These are phyloP conservation scores for Linum tenue DNA, from an alignment of 345 rosid species.

Conservation along the genomic window DNA sequence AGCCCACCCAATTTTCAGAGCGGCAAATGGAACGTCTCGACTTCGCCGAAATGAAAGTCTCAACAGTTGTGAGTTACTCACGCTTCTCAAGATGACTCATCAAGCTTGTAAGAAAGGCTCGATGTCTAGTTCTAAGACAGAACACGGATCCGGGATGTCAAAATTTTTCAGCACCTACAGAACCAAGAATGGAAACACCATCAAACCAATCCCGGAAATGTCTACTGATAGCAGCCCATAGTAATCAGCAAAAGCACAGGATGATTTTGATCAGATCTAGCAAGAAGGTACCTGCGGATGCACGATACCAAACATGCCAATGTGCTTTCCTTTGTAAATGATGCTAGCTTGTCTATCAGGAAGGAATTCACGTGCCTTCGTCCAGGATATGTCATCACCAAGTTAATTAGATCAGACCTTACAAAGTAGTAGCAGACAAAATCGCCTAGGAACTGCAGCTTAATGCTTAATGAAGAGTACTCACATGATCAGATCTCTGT, in stretches of 20 bases:
- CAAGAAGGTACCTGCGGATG: conserved; percentile 58
- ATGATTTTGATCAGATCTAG: no score
- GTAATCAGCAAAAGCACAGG: neutral
- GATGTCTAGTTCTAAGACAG: conserved; percentile 59
- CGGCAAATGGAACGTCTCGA: no score
- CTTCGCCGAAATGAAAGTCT: no score
- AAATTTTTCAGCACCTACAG: conserved; percentile 68
- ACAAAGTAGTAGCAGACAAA: conserved; percentile 5
- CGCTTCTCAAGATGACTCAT: no score
- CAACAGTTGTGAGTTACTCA: no score
- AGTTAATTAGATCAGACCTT: neutral
- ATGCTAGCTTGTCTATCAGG: conserved; percentile 78
- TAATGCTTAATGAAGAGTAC: conserved; percentile 7
- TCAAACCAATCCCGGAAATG: neutral
- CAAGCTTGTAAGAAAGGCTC: conserved; percentile 20
- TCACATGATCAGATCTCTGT: conserved; percentile 46
- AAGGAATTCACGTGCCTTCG: conserved; percentile 77
- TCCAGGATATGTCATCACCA: neutral
- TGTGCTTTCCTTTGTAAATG: conserved; percentile 53
- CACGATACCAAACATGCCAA: conserved; percentile 78
- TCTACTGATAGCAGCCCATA: neutral
- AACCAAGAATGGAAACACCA: neutral
- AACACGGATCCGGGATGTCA: conserved; percentile 71
- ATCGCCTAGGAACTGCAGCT: neutral
- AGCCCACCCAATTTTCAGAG: no score